Evolutionary conservation across 352 stramenopile species (phyloP).

Genomic region (Globisporangium perplexum): DNA sequence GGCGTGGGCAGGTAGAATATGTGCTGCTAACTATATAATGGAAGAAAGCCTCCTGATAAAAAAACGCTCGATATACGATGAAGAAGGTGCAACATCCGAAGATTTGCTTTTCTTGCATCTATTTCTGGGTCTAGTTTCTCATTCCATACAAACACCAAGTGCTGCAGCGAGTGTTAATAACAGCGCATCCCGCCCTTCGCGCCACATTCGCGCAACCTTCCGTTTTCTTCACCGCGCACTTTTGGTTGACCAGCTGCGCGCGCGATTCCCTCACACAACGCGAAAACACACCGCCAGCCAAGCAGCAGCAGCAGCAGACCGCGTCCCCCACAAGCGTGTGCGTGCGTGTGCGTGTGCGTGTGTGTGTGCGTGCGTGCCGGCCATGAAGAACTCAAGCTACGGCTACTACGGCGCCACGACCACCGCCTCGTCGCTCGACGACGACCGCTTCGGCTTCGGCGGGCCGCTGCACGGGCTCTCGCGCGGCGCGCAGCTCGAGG

Average conservation of each 20-base stretch:
- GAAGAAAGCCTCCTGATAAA: too few species aligned
- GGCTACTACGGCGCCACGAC: constrained; percentile 13
- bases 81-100: not conserved
- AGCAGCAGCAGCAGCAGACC: not conserved
- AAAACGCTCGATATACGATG: not conserved
- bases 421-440: constrained; percentile 13
- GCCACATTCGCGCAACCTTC: not conserved
- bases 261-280: not conserved
- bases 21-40: too few species aligned
- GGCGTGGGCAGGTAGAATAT: too few species aligned
- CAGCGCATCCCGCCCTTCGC: not conserved
- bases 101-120: not conserved
- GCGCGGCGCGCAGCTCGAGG: constrained; percentile 60
- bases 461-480: constrained; percentile 18
- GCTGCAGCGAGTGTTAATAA: not conserved
- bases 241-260: not conserved
- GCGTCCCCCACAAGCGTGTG: too few species aligned
- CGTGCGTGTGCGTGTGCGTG: too few species aligned
- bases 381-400: constrained; percentile 18
- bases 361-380: too few species aligned
- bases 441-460: constrained; percentile 2
- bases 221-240: too few species aligned
- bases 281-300: constrained; percentile 11
- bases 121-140: not conserved
- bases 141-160: not conserved